Evolutionary conservation across 805 yeast genomes (phyloP).

Genomic region (Dipodascus geniculatus): DNA sequence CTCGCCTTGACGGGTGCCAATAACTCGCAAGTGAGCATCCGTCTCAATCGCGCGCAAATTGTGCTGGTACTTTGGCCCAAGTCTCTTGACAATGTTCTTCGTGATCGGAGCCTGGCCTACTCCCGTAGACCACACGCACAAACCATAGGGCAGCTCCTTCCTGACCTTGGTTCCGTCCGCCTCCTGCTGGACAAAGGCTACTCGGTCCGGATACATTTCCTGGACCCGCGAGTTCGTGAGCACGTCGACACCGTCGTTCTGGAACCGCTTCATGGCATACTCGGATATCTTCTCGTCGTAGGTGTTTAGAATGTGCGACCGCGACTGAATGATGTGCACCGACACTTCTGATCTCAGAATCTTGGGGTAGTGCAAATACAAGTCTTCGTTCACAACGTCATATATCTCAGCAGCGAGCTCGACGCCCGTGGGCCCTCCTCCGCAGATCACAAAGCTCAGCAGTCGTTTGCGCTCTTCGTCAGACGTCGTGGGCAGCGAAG

Average conservation of each 20-base stretch:
- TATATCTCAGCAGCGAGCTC: conserved; percentile 64
- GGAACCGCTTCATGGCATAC: conserved; percentile 53
- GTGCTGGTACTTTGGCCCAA: conserved; percentile 36
- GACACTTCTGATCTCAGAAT: conserved; percentile 44
- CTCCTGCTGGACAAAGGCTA: conserved; percentile 43
- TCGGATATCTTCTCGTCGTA: conserved; percentile 55
- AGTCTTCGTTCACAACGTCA: conserved; percentile 55
- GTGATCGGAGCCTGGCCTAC: conserved; percentile 60
- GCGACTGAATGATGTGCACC: conserved; percentile 59
- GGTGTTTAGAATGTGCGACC: conserved; percentile 56
- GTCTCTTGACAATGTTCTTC: conserved; percentile 38
- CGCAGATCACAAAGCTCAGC: conserved; percentile 55
- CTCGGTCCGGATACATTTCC: conserved; percentile 43
- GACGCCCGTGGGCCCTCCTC: conserved; percentile 70
- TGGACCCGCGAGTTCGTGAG: conserved; percentile 54
- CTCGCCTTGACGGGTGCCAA: conserved; percentile 47
- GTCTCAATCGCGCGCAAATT: conserved; percentile 67
- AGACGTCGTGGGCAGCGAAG: conserved; percentile 53
- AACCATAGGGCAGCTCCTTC: conserved; percentile 50
- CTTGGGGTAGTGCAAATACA: conserved; percentile 44
- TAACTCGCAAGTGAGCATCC: conserved; percentile 57
- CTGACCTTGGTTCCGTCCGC: conserved; percentile 21
- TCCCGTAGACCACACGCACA: conserved; percentile 70
- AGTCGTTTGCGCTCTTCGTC: conserved; percentile 51
- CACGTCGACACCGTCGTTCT: conserved; percentile 50